Conservation (phyloP, 306 rosid genomes). For the Malus orientalis region DNA sequence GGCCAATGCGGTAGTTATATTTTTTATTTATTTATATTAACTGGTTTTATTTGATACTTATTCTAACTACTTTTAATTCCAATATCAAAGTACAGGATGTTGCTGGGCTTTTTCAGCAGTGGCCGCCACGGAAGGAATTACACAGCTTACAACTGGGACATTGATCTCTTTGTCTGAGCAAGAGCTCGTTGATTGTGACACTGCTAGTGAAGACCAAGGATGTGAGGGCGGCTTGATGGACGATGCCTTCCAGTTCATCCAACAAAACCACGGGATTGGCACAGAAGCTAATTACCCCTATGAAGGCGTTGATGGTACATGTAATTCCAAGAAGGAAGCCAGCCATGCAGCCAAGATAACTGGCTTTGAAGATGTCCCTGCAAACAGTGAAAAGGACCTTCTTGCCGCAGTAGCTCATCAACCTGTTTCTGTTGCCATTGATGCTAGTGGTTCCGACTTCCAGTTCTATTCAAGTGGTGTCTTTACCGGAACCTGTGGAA, state of each 20-base stretch:
- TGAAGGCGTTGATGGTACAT: constrained; percentile 23
- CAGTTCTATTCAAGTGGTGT: constrained; percentile 27
- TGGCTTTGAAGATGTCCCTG: constrained; percentile 25
- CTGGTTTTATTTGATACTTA: too few species aligned
- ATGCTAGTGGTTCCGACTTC: constrained; percentile 32
- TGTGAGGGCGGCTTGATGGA: too few species aligned
- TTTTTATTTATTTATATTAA: too few species aligned
- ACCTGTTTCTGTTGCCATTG: constrained; percentile 36
- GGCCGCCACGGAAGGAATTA: constrained; percentile 37
- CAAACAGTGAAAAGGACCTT: constrained; percentile 22
- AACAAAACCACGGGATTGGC: too few species aligned
- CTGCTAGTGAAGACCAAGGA: constrained; percentile 17
- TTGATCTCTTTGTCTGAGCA: constrained; percentile 22
- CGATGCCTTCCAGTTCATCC: too few species aligned
- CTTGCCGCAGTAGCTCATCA: constrained; percentile 25
- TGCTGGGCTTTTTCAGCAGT: constrained; percentile 39
- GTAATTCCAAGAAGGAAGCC: constrained; percentile 13
- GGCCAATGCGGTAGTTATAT: constrained; percentile 28
- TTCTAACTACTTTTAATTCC: neutral
- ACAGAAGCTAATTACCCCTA: constrained; percentile 29
- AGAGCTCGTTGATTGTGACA: constrained; percentile 48
- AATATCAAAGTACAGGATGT: neutral
- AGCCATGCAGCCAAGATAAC: neutral
- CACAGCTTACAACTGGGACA: neutral
- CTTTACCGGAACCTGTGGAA: constrained; percentile 27